Evolutionary conservation across 768 basidiomycete species (phyloP).

Genomic region (Lentinula boryana): DNA sequence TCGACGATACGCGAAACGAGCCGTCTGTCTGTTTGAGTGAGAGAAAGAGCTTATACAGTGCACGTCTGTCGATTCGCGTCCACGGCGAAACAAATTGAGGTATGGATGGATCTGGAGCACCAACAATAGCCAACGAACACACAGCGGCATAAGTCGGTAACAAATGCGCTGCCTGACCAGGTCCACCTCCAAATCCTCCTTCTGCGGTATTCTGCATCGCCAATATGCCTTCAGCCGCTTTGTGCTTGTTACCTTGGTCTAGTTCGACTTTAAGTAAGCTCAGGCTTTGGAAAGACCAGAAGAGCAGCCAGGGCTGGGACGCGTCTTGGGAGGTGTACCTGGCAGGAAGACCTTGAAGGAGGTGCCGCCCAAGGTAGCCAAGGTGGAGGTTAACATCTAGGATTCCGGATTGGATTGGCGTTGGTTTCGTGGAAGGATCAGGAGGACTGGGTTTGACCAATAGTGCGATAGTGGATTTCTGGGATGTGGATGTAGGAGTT

Average conservation of each 20-base stretch:
- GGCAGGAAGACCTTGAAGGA: slow-evolving; percentile 75
- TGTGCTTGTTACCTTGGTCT: slow-evolving; percentile 75
- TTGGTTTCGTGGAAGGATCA: slow-evolving; percentile 17
- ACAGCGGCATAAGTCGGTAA: slow-evolving; percentile 88
- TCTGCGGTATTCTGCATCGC: slow-evolving; percentile 69
- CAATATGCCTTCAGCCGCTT: slow-evolving; percentile 76
- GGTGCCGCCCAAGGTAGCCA: slow-evolving; percentile 65
- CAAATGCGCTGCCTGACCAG: slow-evolving; percentile 82
- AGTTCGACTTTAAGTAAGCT: slow-evolving; percentile 71
- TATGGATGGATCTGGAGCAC: slow-evolving; percentile 24
- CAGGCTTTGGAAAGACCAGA: slow-evolving; percentile 88
- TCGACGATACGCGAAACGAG: slow-evolving; percentile 81
- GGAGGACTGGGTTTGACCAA: slow-evolving; percentile 50
- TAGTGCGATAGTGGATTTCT: slow-evolving; percentile 61
- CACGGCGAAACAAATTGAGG: slow-evolving; percentile 74
- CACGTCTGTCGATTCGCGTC: slow-evolving; percentile 80
- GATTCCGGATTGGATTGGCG: slow-evolving; percentile 2
- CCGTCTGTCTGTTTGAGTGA: slow-evolving; percentile 90
- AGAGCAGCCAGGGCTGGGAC: slow-evolving; percentile 91
- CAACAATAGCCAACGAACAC: slow-evolving; percentile 78
- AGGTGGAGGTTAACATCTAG: slow-evolving; percentile 66
- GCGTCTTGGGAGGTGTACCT: slow-evolving; percentile 86
- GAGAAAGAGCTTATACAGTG: slow-evolving; percentile 82
- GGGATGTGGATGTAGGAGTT: slow-evolving; percentile 57
- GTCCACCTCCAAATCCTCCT: slow-evolving; percentile 92